These are phyloP conservation scores for Fusarium sulawesiense DNA, from an alignment of 2,329 filamentous ascomycete species.

Conservation along the genomic window DNA sequence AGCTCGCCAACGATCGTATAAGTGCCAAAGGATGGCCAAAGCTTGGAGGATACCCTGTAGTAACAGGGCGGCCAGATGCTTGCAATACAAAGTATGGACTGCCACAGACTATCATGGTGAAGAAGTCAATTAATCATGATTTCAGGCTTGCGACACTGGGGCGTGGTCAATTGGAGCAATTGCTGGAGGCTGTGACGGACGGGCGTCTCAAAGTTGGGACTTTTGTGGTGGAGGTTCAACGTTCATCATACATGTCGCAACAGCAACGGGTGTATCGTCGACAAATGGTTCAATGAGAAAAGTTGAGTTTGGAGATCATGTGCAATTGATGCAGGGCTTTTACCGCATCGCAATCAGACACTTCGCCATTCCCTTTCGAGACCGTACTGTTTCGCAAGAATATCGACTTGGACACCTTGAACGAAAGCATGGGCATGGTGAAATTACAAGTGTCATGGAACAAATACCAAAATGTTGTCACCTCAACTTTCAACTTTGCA, in stretches of 20 bases:
- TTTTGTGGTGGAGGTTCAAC: neutral
- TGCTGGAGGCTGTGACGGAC: too few species aligned
- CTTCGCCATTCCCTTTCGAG: neutral
- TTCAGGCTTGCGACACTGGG: neutral
- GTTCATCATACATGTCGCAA: too few species aligned
- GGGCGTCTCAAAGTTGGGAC: neutral
- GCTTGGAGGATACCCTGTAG: neutral
- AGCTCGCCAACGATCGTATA: constrained; percentile 15
- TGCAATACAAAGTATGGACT: neutral
- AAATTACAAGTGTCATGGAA: rapidly evolving
- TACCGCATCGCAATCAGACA: neutral
- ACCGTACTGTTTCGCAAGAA: too few species aligned
- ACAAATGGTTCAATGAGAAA: neutral
- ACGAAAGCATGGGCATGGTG: neutral
- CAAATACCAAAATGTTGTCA: neutral
- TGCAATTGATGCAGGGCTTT: neutral
- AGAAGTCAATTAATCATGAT: neutral
- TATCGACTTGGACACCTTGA: too few species aligned
- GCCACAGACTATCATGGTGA: too few species aligned
- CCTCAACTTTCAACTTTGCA: neutral
- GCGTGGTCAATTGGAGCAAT: too few species aligned
- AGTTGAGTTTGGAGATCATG: neutral
- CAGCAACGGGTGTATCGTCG: neutral
- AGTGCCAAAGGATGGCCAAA: neutral
- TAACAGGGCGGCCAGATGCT: neutral